These are phyloP conservation scores for Chaetomium olivaceum DNA, from an alignment of 2,329 filamentous ascomycete species.

Conservation along the genomic window DNA sequence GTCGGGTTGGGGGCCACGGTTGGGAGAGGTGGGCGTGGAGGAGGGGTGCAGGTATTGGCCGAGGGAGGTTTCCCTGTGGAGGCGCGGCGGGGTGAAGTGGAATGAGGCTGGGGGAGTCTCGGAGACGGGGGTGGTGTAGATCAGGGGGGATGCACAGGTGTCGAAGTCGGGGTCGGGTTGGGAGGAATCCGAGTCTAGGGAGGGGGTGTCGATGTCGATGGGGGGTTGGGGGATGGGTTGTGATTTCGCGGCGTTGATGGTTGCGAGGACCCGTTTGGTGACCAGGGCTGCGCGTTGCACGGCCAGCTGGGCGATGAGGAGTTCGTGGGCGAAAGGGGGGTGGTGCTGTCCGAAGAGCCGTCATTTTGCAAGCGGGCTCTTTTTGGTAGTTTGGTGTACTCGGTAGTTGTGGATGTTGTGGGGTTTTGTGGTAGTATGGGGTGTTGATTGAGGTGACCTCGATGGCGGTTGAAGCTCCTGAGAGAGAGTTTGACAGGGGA, in stretches of 20 bases:
- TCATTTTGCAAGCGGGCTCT: slow-evolving; percentile 48
- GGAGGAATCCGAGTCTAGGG: not conserved
- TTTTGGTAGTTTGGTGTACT: not conserved
- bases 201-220: not conserved
- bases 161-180: not conserved
- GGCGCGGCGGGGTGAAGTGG: not conserved
- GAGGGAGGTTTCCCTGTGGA: not conserved
- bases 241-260: not conserved
- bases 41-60: slow-evolving; percentile 10
- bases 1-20: not conserved
- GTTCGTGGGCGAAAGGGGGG: slow-evolving; percentile 81
- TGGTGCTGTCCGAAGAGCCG: slow-evolving; percentile 66
- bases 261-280: slow-evolving; percentile 53
- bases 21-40: not conserved
- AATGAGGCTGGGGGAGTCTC: not conserved
- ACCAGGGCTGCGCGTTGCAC: slow-evolving; percentile 72
- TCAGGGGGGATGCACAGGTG: not conserved
- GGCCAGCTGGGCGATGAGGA: slow-evolving; percentile 80
- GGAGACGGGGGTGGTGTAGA: not conserved
- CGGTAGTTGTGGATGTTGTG: not conserved
- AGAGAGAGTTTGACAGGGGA: not conserved
- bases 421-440: not conserved
- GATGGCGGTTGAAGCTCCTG: not conserved
- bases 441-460: not conserved
- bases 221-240: not conserved